Conservation (phyloP, 257 asterid genomes). For the Solanum etuberosum region DNA sequence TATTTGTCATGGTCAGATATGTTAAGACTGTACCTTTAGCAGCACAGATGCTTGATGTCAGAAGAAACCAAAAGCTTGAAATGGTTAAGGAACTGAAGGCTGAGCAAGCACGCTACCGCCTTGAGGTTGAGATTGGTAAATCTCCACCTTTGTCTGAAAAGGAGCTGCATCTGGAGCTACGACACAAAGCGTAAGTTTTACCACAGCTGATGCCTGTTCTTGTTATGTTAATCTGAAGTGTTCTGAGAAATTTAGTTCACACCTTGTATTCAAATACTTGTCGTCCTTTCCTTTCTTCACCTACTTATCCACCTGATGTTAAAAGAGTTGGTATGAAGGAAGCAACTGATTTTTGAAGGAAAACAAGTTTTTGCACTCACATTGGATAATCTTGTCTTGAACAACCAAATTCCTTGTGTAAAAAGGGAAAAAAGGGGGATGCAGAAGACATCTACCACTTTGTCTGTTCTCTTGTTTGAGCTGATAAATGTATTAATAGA, state of each 20-base stretch:
- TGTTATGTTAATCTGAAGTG: not conserved
- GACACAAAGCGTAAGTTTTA: conserved; percentile 71
- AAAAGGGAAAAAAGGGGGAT: not conserved
- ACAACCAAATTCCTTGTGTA: not conserved
- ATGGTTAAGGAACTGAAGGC: conserved; percentile 64
- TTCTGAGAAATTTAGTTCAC: not conserved
- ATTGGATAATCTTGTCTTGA: not conserved
- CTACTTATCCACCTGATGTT: not conserved
- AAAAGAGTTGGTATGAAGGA: not conserved
- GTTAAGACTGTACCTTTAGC: conserved; percentile 93
- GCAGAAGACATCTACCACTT: not conserved
- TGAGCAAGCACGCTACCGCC: conserved; percentile 79
- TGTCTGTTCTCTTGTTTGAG: not conserved
- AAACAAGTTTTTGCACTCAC: not conserved
- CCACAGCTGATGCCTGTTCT: not conserved
- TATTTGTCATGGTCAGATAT: conserved; percentile 48
- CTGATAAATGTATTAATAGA: not conserved
- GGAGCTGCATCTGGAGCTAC: conserved; percentile 65
- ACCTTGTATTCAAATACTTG: not conserved
- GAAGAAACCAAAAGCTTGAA: conserved; percentile 75
- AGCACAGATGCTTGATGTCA: conserved; percentile 75
- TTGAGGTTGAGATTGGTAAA: conserved; percentile 96
- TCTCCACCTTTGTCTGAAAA: conserved; percentile 91
- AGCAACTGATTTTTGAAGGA: not conserved
- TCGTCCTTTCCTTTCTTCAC: not conserved